Evolutionary conservation across 2,329 filamentous ascomycete species (phyloP).

Genomic region (Sporothrix mexicana): DNA sequence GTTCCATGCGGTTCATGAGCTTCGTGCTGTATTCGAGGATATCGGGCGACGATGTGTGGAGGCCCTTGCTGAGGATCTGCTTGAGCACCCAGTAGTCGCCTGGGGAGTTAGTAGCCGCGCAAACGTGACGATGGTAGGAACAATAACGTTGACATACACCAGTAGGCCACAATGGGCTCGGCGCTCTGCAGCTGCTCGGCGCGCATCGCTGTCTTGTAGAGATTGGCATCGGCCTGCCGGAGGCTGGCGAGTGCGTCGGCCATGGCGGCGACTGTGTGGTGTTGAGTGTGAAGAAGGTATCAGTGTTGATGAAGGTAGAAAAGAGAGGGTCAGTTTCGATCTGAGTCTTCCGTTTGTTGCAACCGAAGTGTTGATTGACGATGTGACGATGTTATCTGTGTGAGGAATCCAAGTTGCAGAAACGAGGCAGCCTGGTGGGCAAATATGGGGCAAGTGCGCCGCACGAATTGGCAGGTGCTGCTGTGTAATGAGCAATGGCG

Average conservation of each 20-base stretch:
- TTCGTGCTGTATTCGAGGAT: conserved; percentile 79
- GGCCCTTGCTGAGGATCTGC: conserved; percentile 79
- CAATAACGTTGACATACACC: conserved; percentile 68
- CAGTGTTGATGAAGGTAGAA: not conserved
- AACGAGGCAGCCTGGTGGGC: conserved; percentile 19
- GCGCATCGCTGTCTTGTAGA: conserved; percentile 75
- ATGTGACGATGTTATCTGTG: not conserved
- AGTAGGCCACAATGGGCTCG: conserved; percentile 91
- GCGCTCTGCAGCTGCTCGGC: conserved; percentile 82
- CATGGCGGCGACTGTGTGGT: conserved; percentile 64
- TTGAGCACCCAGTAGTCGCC: conserved; percentile 93
- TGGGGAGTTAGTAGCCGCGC: conserved; percentile 44
- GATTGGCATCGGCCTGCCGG: conserved; percentile 77
- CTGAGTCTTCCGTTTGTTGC: too few relatives aligned
- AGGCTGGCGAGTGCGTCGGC: conserved; percentile 74
- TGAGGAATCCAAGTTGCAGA: conserved; percentile 4
- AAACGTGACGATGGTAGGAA: too few relatives aligned
- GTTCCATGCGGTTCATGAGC: conserved; percentile 90
- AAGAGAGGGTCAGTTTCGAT: too few relatives aligned
- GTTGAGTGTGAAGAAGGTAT: not conserved
- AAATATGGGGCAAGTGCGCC: not conserved
- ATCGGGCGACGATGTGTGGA: conserved; percentile 80
- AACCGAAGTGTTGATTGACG: too few relatives aligned
- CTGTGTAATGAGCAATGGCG: not conserved
- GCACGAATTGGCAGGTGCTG: conserved; percentile 11